Conservation (phyloP, 2,329 filamentous ascomycete genomes). For the Blumeria graminis region DNA sequence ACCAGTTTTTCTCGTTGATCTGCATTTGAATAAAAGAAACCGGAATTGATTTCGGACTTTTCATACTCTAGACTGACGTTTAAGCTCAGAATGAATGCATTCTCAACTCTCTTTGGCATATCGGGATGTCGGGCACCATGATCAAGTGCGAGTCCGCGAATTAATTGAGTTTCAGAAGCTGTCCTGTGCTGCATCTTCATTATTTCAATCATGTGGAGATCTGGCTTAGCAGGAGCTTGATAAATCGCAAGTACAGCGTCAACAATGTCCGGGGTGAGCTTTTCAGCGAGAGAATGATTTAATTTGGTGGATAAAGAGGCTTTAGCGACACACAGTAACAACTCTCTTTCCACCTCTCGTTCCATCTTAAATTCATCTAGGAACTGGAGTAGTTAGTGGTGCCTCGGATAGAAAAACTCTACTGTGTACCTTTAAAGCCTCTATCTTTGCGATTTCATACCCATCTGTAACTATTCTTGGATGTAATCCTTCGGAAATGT, state of each 20-base stretch:
- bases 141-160: slow-evolving; percentile 76
- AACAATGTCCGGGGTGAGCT: slow-evolving; percentile 84
- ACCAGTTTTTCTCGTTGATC: slow-evolving; percentile 96
- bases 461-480: slow-evolving; percentile 92
- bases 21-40: slow-evolving; percentile 94
- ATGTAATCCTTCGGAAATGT: slow-evolving; percentile 91
- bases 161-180: slow-evolving; percentile 86
- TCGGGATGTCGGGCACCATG: slow-evolving; percentile 92
- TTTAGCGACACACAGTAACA: slow-evolving; percentile 75
- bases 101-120: slow-evolving; percentile 91
- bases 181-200: slow-evolving; percentile 99
- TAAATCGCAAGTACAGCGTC: slow-evolving; percentile 92
- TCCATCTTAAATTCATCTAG: slow-evolving; percentile 81
- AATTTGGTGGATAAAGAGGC: slow-evolving; percentile 93
- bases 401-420: neutral
- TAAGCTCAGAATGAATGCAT: slow-evolving; percentile 81
- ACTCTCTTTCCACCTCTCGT: slow-evolving; percentile 74
- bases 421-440: slow-evolving; percentile 50
- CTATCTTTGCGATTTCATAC: slow-evolving; percentile 87
- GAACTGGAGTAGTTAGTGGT: slow-evolving; percentile 31
- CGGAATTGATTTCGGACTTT: slow-evolving; percentile 96
- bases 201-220: slow-evolving; percentile 97
- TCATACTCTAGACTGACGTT: slow-evolving; percentile 97
- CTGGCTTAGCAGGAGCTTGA: slow-evolving; percentile 69
- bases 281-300: slow-evolving; percentile 66